Percentiles rank a stretch among this genome's conserved stretches.
These are phyloP conservation scores for Coemansia sp. DNA, from an alignment of 192 early-diverging fungal genomes.

Conservation along the genomic window DNA sequence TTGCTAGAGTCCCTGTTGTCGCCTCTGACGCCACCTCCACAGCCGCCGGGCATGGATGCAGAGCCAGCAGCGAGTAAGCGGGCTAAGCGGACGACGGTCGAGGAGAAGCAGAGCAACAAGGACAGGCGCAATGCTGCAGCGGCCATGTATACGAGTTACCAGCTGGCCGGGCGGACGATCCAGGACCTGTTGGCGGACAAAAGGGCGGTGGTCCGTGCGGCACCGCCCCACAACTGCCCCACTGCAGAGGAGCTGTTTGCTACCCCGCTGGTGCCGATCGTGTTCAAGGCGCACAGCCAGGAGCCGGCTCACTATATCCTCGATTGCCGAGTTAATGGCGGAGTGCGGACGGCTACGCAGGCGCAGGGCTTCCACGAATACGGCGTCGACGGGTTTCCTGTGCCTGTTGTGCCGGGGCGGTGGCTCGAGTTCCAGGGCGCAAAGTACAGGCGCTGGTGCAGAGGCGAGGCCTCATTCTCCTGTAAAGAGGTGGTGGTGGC, in stretches of 20 bases:
- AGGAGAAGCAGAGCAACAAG: neutral
- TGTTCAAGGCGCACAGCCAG: neutral
- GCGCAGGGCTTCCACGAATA: constrained; percentile 10
- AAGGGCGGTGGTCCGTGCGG: neutral
- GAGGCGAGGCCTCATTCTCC: neutral
- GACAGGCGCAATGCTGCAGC: neutral
- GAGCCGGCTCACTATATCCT: neutral
- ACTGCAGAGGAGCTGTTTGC: neutral
- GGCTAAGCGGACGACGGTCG: neutral
- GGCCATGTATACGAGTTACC: neutral
- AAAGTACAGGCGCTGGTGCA: constrained; percentile 13
- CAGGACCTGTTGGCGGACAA: neutral
- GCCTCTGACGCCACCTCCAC: too few relatives aligned
- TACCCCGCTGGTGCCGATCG: constrained; percentile 8
- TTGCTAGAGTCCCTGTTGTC: too few relatives aligned
- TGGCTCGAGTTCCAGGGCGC: constrained; percentile 9
- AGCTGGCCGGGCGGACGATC: neutral
- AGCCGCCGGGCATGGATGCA: too few relatives aligned
- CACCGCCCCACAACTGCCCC: neutral
- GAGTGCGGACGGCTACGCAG: neutral
- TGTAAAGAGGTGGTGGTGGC: neutral
- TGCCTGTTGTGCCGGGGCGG: constrained; percentile 11
- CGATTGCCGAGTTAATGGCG: neutral
- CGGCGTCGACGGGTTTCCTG: constrained; percentile 12
- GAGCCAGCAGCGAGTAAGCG: neutral